These are phyloP conservation scores for Rhynchospora breviuscula DNA, from an alignment of 176 grass and related monocot species.

Conservation along the genomic window DNA sequence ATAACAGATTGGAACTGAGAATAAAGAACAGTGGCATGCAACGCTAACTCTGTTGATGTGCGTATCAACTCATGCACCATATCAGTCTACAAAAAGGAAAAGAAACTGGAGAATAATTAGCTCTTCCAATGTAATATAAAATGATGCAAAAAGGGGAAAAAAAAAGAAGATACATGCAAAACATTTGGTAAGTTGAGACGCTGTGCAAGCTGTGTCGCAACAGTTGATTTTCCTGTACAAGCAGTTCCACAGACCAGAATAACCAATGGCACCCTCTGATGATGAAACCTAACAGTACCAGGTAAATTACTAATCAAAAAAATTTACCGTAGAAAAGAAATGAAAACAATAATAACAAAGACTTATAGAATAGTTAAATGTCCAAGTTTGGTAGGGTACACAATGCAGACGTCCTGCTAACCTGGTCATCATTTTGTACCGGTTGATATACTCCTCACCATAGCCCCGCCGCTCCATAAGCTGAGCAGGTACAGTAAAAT, in stretches of 20 bases:
- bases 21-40: neutral
- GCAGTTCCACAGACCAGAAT: slow-evolving; percentile 97
- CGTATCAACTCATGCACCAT: slow-evolving; percentile 94
- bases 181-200: slow-evolving; percentile 95
- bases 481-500: slow-evolving; percentile 31
- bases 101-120: slow-evolving; percentile 16
- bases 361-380: neutral
- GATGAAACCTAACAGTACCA: slow-evolving; percentile 62
- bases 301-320: slow-evolving; percentile 8
- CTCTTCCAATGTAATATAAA: neutral
- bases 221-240: slow-evolving; percentile 97
- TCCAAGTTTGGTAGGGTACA: neutral
- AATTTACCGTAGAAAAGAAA: neutral
- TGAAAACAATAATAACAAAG: neutral
- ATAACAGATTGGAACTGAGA: neutral
- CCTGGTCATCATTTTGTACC: slow-evolving; percentile 99
- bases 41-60: slow-evolving; percentile 86
- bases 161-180: slow-evolving; percentile 62
- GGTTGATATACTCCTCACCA: slow-evolving; percentile 82
- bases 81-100: slow-evolving; percentile 65
- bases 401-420: slow-evolving; percentile 20
- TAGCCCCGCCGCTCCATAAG: slow-evolving; percentile 85
- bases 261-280: slow-evolving; percentile 90
- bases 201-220: slow-evolving; percentile 94
- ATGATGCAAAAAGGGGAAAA: neutral